Percentiles rank a stretch among this genome's conserved stretches.
These are phyloP conservation scores for Phytophthora palmivora DNA, from an alignment of 352 stramenopile genomes.

Conservation along the genomic window DNA sequence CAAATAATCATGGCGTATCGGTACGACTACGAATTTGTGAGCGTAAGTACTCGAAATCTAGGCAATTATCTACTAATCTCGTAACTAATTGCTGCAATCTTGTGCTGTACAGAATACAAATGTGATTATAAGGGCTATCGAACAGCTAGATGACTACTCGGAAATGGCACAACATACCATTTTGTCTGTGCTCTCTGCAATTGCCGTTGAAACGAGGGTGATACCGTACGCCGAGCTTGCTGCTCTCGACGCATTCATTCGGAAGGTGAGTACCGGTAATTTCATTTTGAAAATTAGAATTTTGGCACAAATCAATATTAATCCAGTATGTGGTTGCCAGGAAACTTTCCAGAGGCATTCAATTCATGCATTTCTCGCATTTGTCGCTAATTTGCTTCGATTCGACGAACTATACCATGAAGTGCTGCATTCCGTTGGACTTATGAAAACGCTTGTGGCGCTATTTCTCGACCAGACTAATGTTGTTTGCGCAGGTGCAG, in stretches of 20 bases:
- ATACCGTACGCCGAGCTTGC: constrained; percentile 59
- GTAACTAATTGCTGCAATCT: constrained; percentile 3
- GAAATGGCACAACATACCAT: constrained; percentile 60
- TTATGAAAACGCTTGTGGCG: constrained; percentile 44
- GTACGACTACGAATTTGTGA: constrained; percentile 63
- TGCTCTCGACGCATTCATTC: constrained; percentile 43
- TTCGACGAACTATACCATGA: constrained; percentile 53
- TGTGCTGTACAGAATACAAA: constrained; percentile 45
- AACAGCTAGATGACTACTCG: constrained; percentile 49
- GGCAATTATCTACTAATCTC: not conserved
- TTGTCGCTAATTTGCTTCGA: constrained; percentile 50
- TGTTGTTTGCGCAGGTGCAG: constrained; percentile 31
- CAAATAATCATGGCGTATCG: constrained; percentile 50
- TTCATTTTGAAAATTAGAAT: not conserved
- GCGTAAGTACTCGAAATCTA: constrained; percentile 40
- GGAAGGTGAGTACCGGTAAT: constrained; percentile 25
- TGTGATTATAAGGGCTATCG: constrained; percentile 47
- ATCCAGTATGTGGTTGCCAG: constrained; percentile 19
- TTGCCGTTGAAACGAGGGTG: constrained; percentile 65
- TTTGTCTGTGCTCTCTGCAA: constrained; percentile 60
- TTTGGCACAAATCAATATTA: constrained; percentile 18
- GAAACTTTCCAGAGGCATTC: constrained; percentile 29
- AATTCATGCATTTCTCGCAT: constrained; percentile 46
- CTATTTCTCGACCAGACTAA: constrained; percentile 56
- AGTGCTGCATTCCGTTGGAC: constrained; percentile 46